Evolutionary conservation across 2,329 filamentous ascomycete genomes (phyloP), one percentile per base, ranked within the genome.

Genomic region (Calonectria henricotiae): DNA sequence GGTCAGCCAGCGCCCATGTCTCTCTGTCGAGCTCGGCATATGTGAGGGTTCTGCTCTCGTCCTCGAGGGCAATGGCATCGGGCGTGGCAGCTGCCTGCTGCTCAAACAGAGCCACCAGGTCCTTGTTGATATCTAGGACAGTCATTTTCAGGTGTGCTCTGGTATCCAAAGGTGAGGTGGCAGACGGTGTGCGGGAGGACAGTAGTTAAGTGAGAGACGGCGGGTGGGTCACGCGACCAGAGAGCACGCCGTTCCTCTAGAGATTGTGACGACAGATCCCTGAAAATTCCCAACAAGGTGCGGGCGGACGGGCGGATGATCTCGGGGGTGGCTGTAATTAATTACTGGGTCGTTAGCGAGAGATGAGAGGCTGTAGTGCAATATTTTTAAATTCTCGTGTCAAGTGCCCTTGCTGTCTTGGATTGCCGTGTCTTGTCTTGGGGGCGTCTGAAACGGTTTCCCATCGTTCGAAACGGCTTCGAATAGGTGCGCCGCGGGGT

Each of bases 11-110:
- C n/a, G 84, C 83, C 69, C 88, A 87, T 54, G 93, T 92, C 80
- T 91, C 89, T 60, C 86, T 81, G 78, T 94, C 91, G 68, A 96
- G 88, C 84, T 94, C 88, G 55, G 88, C 86, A 80, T 96, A 96
- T 61, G 92, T 94, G 79, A 93, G 91, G 61, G 85, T 88, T 68
- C 85, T 85, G 44, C 83, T 85, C 73, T 91, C 91, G 82, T 95
- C 93, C 80, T 95, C 93, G 66, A 95, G 83, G 23, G 93, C 93
- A 77, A 92, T 80, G 39, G 90, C 89, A 82, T 93, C 84, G 5
- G 93, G 93, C 0, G 92, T 93, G 30, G 87, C 86, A 72, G 87
- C 84, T 65, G 89, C 93, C 85, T 96, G 93, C 74, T 89, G 83
- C 73, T 85, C 83, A 80, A 95, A 94, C 72, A 95, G 89, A 35